Conservation (phyloP, 192 early-diverging fungal species). For the Powellomyces hirtus region DNA sequence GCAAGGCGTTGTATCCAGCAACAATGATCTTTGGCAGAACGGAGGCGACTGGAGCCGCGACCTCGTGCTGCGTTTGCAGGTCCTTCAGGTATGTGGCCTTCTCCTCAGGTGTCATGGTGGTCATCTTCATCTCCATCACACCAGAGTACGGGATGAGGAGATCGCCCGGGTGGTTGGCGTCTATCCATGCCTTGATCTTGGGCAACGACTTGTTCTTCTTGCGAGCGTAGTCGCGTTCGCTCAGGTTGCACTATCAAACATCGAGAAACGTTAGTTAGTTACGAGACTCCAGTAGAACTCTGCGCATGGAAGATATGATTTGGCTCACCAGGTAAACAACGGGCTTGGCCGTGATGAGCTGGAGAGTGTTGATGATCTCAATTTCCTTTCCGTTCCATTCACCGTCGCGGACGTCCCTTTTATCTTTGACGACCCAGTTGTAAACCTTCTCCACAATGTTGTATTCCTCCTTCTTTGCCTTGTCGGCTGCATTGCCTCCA, state of each 20-base stretch:
- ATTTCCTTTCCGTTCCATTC: slow-evolving; percentile 91
- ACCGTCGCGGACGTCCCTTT: slow-evolving; percentile 82
- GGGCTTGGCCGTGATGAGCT: slow-evolving; percentile 92
- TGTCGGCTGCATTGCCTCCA: slow-evolving; percentile 65
- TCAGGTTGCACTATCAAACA: too few relatives aligned
- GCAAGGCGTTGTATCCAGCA: slow-evolving; percentile 82
- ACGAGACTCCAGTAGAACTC: neutral
- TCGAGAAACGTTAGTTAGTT: slow-evolving; percentile 26
- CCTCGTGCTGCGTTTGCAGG: slow-evolving; percentile 54
- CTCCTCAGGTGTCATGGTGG: slow-evolving; percentile 50
- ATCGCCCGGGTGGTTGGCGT: slow-evolving; percentile 28
- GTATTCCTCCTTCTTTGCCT: slow-evolving; percentile 87
- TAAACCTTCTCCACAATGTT: slow-evolving; percentile 73
- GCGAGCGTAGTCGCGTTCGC: slow-evolving; percentile 83
- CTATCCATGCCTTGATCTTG: slow-evolving; percentile 69
- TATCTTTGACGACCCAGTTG: slow-evolving; percentile 66
- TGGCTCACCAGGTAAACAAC: slow-evolving; percentile 78
- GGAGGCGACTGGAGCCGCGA: slow-evolving; percentile 34
- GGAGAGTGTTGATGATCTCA: too few relatives aligned
- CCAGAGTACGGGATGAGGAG: slow-evolving; percentile 83
- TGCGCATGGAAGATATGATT: too few relatives aligned
- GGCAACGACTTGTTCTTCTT: slow-evolving; percentile 97
- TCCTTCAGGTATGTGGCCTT: too few relatives aligned
- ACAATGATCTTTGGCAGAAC: slow-evolving; percentile 85
- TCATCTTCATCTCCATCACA: slow-evolving; percentile 66